Percentiles rank a stretch among this genome's conserved stretches.
Conservation (phyloP, 352 stramenopile genomes). For the Bremia lactucae region DNA sequence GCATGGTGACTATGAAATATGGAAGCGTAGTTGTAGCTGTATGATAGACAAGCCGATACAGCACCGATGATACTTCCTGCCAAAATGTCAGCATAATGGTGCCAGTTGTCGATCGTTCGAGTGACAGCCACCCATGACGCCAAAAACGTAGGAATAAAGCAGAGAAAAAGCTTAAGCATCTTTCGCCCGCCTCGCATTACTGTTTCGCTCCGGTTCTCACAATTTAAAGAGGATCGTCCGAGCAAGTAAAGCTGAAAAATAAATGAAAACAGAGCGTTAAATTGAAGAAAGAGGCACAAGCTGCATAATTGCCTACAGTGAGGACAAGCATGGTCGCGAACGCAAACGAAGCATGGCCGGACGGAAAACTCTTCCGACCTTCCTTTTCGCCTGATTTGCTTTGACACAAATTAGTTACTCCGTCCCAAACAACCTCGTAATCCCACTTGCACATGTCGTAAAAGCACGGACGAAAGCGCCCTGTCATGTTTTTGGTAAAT, state of each 20-base stretch:
- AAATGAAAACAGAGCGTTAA: neutral
- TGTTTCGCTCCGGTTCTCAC: conserved; percentile 43
- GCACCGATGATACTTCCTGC: conserved; percentile 57
- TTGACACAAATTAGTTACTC: conserved; percentile 58
- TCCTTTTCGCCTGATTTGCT: conserved; percentile 52
- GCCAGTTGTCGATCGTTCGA: conserved; percentile 79
- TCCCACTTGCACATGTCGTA: conserved; percentile 82
- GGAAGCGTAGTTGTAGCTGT: conserved; percentile 62
- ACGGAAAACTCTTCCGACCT: conserved; percentile 71
- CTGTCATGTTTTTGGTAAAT: conserved; percentile 73
- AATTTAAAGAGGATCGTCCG: conserved; percentile 54
- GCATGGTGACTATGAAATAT: conserved; percentile 50
- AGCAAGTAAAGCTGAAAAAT: conserved; percentile 57
- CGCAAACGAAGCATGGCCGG: conserved; percentile 64
- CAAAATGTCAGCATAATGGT: conserved; percentile 68
- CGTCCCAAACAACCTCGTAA: conserved; percentile 57
- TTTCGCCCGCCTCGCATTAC: conserved; percentile 47
- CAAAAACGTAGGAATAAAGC: conserved; percentile 55
- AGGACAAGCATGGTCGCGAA: conserved; percentile 78
- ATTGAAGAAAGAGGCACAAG: neutral
- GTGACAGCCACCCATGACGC: conserved; percentile 69
- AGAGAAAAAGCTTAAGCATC: conserved; percentile 65
- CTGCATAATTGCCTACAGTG: conserved; percentile 26
- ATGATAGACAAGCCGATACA: conserved; percentile 37
- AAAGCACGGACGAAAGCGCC: conserved; percentile 72